Base-by-base conservation (phyloP, 768 basidiomycete species). In the Suillus lakei region DNA sequence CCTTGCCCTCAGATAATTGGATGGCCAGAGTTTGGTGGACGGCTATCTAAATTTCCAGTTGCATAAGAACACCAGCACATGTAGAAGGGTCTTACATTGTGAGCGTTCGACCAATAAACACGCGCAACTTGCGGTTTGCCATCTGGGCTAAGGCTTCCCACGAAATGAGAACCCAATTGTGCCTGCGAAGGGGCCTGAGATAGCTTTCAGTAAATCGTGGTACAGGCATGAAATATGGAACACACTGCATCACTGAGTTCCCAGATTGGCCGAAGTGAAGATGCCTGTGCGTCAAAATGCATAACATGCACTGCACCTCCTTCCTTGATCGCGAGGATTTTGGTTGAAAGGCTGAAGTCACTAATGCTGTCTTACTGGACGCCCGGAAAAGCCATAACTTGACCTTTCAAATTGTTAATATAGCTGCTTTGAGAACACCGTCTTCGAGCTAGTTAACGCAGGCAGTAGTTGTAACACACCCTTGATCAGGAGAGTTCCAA, bases 401-500 rank as follows among this genome's bases (percentile, higher is more conserved):
- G 87, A 41, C 78, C 79, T 50, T 83, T 81, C 43, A 92, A 82
- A 5, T 77, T 72, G 82, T 79, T 10, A 93, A 82, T 1, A 76
- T 70, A 16, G 90, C 77, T 5, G 84, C 82, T 62, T 81, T 82
- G 34, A 91, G 76, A 1, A 77, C 68, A 12, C 81, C 82, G 44
- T 84, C 75, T 67, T 91, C 89, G 18, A 79, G 74, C 84, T 83
- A 85, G 18, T 71, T 66, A 9, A 78, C 39, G 43, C 67, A 76
- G 5, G 71, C 10, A 36, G 75, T 12, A 69, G 67, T 50, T 3
- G 65, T 61, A 60, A 79, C 87, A 68, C 71, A 93, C 92, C 82
- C 84, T 58, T 88, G 84, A 71, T 92, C 91, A 16, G 82, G 80
- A 28, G 88, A 83, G n/a, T 81, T 82, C 91, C 93, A 95, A 2